Evolutionary conservation across 352 stramenopile genomes (phyloP).

Genomic region (Phytophthora crassamura): DNA sequence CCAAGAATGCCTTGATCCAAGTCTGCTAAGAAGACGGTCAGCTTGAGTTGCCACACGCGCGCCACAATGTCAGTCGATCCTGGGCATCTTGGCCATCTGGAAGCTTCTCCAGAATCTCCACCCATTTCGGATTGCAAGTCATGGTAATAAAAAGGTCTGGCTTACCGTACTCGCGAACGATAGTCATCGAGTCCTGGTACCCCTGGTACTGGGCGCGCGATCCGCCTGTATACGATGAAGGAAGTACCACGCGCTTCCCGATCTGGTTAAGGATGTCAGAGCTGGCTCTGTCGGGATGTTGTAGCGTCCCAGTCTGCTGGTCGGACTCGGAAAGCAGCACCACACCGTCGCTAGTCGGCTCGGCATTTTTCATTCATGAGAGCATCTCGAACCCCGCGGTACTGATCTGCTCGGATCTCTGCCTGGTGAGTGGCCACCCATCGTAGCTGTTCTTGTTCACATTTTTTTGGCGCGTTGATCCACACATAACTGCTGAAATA

Average conservation of each 20-base stretch:
- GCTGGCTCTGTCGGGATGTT: no score
- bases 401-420: no score
- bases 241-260: neutral
- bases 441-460: neutral
- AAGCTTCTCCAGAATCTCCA: constrained; percentile 40
- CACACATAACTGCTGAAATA: constrained; percentile 13
- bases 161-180: constrained; percentile 41
- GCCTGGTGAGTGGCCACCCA: no score
- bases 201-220: constrained; percentile 19
- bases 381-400: no score
- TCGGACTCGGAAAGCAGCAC: no score
- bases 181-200: constrained; percentile 48
- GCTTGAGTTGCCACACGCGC: constrained; percentile 32
- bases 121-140: constrained; percentile 49
- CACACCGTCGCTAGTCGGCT: no score
- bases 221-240: neutral
- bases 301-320: no score
- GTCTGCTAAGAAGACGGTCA: constrained; percentile 30
- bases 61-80: constrained; percentile 28
- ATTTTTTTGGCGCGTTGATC: constrained; percentile 15
- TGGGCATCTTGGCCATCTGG: constrained; percentile 3
- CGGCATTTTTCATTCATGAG: no score
- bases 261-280: no score
- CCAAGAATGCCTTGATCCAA: constrained; percentile 35
- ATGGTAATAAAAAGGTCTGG: constrained; percentile 62